Evolutionary conservation across 2,329 filamentous ascomycete species (phyloP).

Genomic region (Fusarium beomiforme): DNA sequence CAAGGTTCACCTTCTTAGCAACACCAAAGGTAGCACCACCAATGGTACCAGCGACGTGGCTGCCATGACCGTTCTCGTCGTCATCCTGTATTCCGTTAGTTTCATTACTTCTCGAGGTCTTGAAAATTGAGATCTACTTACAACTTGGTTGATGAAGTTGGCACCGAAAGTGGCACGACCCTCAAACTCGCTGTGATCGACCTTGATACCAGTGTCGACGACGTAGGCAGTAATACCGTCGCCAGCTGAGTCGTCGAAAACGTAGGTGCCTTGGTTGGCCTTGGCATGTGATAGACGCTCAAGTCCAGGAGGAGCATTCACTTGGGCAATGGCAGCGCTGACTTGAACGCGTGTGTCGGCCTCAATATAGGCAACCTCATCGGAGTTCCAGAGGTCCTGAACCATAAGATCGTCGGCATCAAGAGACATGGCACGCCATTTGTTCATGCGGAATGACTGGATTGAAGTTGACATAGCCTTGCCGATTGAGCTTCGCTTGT

Average conservation of each 20-base stretch:
- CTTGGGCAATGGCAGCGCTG: constrained; percentile 59
- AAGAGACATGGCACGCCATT: constrained; percentile 64
- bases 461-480: constrained; percentile 59
- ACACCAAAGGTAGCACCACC: constrained; percentile 70
- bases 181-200: constrained; percentile 65
- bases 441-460: constrained; percentile 57
- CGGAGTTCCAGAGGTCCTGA: constrained; percentile 57
- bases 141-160: constrained; percentile 60
- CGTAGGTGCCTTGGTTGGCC: constrained; percentile 46
- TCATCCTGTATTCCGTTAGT: constrained; percentile 50
- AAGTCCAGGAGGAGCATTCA: constrained; percentile 63
- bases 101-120: background rate
- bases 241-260: constrained; percentile 64
- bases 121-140: constrained; percentile 45
- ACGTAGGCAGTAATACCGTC: constrained; percentile 69
- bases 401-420: constrained; percentile 63
- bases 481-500: constrained; percentile 60
- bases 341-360: constrained; percentile 61
- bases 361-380: constrained; percentile 64
- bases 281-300: constrained; percentile 61
- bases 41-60: constrained; percentile 71
- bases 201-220: constrained; percentile 71
- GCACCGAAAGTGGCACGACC: constrained; percentile 63
- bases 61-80: constrained; percentile 71
- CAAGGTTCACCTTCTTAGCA: constrained; percentile 56